Evolutionary conservation across 169 alveolate species (phyloP).

Genomic region (Hepatocystis sp.): DNA sequence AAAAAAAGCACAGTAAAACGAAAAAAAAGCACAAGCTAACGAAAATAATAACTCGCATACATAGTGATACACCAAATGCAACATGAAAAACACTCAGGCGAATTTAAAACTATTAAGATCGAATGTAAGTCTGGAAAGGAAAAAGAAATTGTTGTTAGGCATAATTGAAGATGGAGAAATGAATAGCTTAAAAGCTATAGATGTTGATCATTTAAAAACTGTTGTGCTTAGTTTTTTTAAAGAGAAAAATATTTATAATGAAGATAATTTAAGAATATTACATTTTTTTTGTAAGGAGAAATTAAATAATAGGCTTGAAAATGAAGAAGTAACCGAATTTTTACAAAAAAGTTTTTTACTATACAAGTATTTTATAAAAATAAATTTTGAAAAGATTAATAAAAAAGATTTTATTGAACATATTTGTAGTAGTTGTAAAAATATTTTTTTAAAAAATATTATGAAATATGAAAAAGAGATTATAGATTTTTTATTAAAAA

Average conservation of each 20-base stretch:
- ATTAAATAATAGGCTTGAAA: conserved; percentile 39
- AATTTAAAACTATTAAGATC: conserved; percentile 16
- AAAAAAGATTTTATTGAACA: conserved; percentile 67
- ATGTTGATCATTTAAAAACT: conserved; percentile 23
- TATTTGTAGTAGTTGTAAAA: conserved; percentile 42
- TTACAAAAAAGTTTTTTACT: conserved; percentile 27
- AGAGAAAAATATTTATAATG: conserved; percentile 54
- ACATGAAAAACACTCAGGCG: conserved; percentile 40
- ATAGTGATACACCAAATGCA: neutral
- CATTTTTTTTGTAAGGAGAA: conserved; percentile 62
- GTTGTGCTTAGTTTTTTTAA: conserved; percentile 34
- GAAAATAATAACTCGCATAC: too few relatives aligned
- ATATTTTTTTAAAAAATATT: conserved; percentile 71
- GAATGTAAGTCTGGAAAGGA: conserved; percentile 32
- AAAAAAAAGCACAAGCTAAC: too few relatives aligned
- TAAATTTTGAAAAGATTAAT: conserved; percentile 7
- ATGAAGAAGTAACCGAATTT: conserved; percentile 49
- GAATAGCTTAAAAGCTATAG: conserved; percentile 17
- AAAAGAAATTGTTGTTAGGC: conserved; percentile 46
- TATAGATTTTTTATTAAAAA: conserved; percentile 57
- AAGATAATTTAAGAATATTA: conserved; percentile 31
- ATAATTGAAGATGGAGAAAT: conserved; percentile 17
- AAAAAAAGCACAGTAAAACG: too few relatives aligned
- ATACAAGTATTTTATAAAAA: conserved; percentile 46
- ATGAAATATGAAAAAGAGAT: conserved; percentile 60